Evolutionary conservation across 1,139 yeast genomes (phyloP).

Genomic region (Sugiyamaella xylanicola): DNA sequence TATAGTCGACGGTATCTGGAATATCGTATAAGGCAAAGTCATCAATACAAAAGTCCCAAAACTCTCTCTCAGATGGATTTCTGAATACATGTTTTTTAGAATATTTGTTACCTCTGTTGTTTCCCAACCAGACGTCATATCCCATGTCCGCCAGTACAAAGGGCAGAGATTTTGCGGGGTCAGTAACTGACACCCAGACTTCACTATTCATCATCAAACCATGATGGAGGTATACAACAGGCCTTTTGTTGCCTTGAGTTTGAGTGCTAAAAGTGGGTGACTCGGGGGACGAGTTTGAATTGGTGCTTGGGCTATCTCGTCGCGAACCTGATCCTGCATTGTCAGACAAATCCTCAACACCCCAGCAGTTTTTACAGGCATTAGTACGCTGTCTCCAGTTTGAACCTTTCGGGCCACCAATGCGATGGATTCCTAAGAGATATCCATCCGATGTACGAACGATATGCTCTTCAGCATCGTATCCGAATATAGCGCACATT

Average conservation of each 20-base stretch:
- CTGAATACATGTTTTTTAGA: constrained; percentile 55
- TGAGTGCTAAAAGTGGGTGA: constrained; percentile 27
- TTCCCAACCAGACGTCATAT: constrained; percentile 91
- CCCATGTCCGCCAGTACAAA: constrained; percentile 75
- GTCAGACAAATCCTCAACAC: constrained; percentile 5
- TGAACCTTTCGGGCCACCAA: constrained; percentile 48
- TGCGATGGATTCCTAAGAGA: constrained; percentile 56
- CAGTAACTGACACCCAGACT: constrained; percentile 71
- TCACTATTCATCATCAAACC: constrained; percentile 91
- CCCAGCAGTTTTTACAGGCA: constrained; percentile 16
- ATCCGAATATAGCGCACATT: constrained; percentile 64
- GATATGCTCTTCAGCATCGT: constrained; percentile 69
- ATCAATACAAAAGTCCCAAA: constrained; percentile 86
- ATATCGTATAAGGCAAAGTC: constrained; percentile 84
- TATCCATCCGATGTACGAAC: constrained; percentile 62
- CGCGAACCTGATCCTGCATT: background rate
- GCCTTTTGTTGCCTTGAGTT: constrained; percentile 35
- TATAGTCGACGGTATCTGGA: constrained; percentile 70
- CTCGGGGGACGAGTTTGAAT: background rate
- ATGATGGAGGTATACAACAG: constrained; percentile 80
- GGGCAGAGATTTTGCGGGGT: constrained; percentile 67
- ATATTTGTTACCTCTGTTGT: constrained; percentile 87
- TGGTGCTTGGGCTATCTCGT: background rate
- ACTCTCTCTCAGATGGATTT: constrained; percentile 51
- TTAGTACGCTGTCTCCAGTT: constrained; percentile 41